Evolutionary conservation across 805 yeast species (phyloP).

Genomic region (Starmerella bombicola): DNA sequence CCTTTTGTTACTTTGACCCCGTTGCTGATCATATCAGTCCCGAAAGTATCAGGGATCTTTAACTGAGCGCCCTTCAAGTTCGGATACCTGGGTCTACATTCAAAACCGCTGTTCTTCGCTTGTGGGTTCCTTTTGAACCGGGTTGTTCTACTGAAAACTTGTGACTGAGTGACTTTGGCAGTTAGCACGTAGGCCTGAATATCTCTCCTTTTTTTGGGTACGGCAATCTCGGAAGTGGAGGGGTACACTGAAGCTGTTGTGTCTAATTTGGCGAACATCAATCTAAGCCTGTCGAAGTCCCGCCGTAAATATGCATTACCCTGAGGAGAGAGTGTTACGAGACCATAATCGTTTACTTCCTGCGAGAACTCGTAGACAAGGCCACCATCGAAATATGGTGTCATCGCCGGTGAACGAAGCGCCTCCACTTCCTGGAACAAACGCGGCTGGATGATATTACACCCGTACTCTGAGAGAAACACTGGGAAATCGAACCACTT

Average conservation of each 20-base stretch:
- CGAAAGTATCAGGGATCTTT: slow-evolving; percentile 27
- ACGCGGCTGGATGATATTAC: slow-evolving; percentile 72
- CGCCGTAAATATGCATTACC: slow-evolving; percentile 34
- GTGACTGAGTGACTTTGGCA: neutral
- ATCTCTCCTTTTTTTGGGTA: neutral
- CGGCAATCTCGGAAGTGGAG: neutral
- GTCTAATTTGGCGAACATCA: slow-evolving; percentile 8
- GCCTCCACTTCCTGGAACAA: slow-evolving; percentile 62
- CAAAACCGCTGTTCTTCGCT: neutral
- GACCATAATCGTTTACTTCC: slow-evolving; percentile 68
- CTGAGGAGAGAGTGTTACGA: slow-evolving; percentile 42
- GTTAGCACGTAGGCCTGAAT: neutral
- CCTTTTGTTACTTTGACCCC: slow-evolving; percentile 28
- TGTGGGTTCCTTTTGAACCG: neutral
- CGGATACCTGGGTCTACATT: slow-evolving; percentile 15
- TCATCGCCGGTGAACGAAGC: slow-evolving; percentile 60
- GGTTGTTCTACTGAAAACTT: neutral
- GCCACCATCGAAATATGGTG: slow-evolving; percentile 71
- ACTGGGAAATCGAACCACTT: slow-evolving; percentile 58
- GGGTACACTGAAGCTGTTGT: neutral
- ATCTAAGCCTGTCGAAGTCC: slow-evolving; percentile 42
- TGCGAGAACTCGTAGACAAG: slow-evolving; percentile 70
- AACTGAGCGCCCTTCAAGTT: slow-evolving; percentile 16
- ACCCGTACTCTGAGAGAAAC: slow-evolving; percentile 84
- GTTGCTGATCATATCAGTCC: slow-evolving; percentile 26